Conservation (phyloP, 2,329 filamentous ascomycete genomes). For the Aspergillus felis region DNA sequence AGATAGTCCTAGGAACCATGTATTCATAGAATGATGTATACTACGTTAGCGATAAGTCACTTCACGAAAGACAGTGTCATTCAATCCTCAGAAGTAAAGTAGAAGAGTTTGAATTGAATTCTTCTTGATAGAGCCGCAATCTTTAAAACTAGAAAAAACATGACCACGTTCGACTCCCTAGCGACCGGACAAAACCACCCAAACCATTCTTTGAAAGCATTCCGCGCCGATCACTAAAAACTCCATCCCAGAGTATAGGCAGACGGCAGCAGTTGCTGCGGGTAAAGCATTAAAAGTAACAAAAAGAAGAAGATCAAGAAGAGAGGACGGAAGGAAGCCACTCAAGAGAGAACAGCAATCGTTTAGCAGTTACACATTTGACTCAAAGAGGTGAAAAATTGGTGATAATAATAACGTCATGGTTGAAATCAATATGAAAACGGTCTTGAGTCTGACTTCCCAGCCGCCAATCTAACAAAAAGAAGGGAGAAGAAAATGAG, state of each 20-base stretch:
- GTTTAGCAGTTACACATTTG: not conserved
- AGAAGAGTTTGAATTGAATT: not conserved
- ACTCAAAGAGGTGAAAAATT: not conserved
- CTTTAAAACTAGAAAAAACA: not conserved
- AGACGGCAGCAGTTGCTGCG: not conserved
- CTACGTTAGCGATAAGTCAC: not conserved
- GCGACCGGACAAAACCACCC: not conserved
- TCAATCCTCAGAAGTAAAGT: not conserved
- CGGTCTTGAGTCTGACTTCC: not conserved
- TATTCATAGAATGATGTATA: not conserved
- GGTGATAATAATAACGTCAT: not conserved
- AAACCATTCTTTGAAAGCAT: conserved; percentile 19
- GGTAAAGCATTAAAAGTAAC: not conserved
- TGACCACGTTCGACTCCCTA: not conserved
- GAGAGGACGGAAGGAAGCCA: not conserved
- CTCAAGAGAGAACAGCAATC: not conserved
- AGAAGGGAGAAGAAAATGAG: conserved; percentile 13
- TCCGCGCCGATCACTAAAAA: conserved; percentile 23
- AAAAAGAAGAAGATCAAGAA: not conserved
- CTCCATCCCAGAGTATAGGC: not conserved
- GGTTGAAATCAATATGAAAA: not conserved
- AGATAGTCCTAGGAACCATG: not conserved
- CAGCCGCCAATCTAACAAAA: conserved; percentile 7
- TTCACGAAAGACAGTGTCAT: not conserved
- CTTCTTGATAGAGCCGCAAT: not conserved